These are phyloP conservation scores for Bonia amplexicaulis DNA, from an alignment of 176 grass and related monocot genomes.

Conservation along the genomic window DNA sequence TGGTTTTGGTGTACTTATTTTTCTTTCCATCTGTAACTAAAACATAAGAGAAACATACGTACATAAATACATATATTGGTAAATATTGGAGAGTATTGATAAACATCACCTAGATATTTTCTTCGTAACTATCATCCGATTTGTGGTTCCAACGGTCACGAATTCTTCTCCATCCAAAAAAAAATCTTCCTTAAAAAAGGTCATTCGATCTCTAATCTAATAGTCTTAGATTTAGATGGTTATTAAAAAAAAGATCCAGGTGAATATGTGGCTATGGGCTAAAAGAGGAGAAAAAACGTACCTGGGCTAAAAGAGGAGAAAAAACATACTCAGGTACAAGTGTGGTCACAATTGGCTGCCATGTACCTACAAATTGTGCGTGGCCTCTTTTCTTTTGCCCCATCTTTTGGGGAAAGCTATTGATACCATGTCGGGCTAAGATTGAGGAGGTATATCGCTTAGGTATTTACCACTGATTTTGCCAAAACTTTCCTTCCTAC, in stretches of 20 bases:
- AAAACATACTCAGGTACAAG: conserved; percentile 19
- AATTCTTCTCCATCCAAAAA: too few relatives aligned
- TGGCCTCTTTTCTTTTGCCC: conserved; percentile 27
- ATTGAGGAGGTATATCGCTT: too few relatives aligned
- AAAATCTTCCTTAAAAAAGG: too few relatives aligned
- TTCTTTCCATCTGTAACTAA: conserved; percentile 56
- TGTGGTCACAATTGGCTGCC: conserved; percentile 38
- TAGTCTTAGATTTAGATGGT: too few relatives aligned
- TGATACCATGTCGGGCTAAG: conserved; percentile 26
- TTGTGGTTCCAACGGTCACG: too few relatives aligned
- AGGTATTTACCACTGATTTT: too few relatives aligned
- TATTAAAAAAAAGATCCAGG: too few relatives aligned
- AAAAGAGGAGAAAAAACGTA: too few relatives aligned
- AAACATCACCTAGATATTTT: too few relatives aligned
- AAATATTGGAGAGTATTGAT: not conserved
- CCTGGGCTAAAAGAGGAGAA: conserved; percentile 14
- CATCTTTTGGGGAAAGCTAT: conserved; percentile 34
- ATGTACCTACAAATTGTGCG: conserved; percentile 26
- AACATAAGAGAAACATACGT: conserved; percentile 65
- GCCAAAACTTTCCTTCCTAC: too few relatives aligned
- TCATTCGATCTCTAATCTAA: too few relatives aligned
- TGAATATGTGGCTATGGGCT: not conserved
- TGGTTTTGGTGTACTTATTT: conserved; percentile 38
- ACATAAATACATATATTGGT: conserved; percentile 55
- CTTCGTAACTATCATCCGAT: too few relatives aligned